Percentiles rank a stretch among this genome's conserved stretches.
phyloP scores from a whole-genome alignment of 495 filamentous ascomycete species.

The Talaromyces borbonicus region DNA sequence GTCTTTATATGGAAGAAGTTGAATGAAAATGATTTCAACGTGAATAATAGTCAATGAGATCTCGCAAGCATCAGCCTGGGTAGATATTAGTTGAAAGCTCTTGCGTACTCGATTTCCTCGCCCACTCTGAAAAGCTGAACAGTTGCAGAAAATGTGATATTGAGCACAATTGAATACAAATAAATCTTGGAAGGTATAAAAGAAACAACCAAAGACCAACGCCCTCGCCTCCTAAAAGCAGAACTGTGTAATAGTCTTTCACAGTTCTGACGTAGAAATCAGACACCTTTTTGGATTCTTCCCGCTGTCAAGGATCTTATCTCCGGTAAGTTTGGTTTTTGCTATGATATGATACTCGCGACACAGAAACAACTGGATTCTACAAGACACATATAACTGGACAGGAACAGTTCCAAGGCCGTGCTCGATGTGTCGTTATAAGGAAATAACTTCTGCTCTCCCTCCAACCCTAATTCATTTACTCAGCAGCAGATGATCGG shows the following conservation, averaged over 20 bases:
- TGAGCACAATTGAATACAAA: background rate
- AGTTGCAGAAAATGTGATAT: too few species aligned
- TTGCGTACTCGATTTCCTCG: too few species aligned
- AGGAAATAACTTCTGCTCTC: background rate
- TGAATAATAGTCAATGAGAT: too few species aligned
- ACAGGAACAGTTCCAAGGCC: background rate
- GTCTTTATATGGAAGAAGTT: background rate
- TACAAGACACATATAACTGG: too few species aligned
- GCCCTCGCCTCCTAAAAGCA: background rate
- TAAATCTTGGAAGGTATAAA: background rate
- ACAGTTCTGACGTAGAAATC: background rate
- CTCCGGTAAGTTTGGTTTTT: too few species aligned
- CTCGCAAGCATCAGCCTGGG: too few species aligned
- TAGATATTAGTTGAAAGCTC: too few species aligned
- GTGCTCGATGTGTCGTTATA: background rate
- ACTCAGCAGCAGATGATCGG: conserved; percentile 38
- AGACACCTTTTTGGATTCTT: background rate
- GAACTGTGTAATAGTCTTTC: background rate
- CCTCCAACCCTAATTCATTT: background rate
- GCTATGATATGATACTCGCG: too few species aligned
- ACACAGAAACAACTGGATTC: too few species aligned
- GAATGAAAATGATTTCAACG: too few species aligned
- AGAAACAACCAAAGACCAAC: background rate
- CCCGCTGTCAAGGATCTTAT: too few species aligned
- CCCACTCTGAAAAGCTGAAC: too few species aligned